Percentiles rank a stretch among this genome's conserved stretches.
Evolutionary conservation across 2,329 filamentous ascomycete genomes (phyloP).

Genomic region (Xylaria sp.): DNA sequence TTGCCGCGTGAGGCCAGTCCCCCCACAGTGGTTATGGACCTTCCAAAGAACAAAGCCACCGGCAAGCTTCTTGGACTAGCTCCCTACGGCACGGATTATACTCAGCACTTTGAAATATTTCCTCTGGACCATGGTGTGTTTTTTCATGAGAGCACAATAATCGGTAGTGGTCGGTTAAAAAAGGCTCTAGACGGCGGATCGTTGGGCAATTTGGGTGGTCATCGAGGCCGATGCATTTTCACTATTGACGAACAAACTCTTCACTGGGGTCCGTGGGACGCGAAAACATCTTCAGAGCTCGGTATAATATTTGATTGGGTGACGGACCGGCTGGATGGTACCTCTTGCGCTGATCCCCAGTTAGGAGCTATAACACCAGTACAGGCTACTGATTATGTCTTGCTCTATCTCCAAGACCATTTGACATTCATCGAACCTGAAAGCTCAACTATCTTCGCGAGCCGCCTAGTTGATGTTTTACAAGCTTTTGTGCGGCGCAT

Average conservation of each 20-base stretch:
- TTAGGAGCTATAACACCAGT: conserved; percentile 41
- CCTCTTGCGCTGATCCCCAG: conserved; percentile 32
- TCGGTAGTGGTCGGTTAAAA: conserved; percentile 65
- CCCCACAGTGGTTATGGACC: conserved; percentile 39
- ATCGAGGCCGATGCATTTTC: conserved; percentile 55
- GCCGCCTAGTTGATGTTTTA: conserved; percentile 58
- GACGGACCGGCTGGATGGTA: conserved; percentile 55
- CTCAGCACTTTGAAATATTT: conserved; percentile 71
- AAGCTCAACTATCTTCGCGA: conserved; percentile 56
- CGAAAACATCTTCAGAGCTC: conserved; percentile 68
- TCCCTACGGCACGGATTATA: conserved; percentile 70
- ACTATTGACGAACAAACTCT: conserved; percentile 61
- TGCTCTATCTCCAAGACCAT: conserved; percentile 60
- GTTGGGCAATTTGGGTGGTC: conserved; percentile 46
- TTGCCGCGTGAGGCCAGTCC: conserved; percentile 51
- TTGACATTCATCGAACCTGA: conserved; percentile 54
- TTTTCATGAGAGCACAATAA: conserved; percentile 69
- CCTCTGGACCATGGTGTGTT: conserved; percentile 66
- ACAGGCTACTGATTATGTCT: conserved; percentile 57
- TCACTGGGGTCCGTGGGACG: conserved; percentile 68
- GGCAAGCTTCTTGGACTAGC: conserved; percentile 65
- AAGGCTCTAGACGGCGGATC: conserved; percentile 52
- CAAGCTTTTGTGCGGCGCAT: conserved; percentile 55
- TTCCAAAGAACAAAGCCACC: conserved; percentile 38
- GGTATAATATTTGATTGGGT: conserved; percentile 71